phyloP scores from a whole-genome alignment of 768 basidiomycete genomes.

The Mycena vitilis region DNA sequence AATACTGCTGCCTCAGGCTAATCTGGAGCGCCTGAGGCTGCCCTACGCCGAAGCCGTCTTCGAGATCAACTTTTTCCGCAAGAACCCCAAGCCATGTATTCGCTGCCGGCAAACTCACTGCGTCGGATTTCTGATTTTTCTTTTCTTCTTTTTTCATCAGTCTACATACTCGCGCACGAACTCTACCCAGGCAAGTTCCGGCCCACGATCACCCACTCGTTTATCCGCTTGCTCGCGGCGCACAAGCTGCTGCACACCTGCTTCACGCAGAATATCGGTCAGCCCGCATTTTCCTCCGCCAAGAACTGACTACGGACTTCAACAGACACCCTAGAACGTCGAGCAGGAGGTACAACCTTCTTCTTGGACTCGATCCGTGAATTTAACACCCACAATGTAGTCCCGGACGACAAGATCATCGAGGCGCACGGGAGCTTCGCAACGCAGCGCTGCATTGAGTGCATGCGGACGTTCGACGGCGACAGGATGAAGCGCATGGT shows the following conservation, averaged over 20 bases:
- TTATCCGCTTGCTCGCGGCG: conserved; percentile 82
- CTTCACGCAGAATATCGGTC: conserved; percentile 65
- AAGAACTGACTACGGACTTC: background rate
- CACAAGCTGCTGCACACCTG: conserved; percentile 78
- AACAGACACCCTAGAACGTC: conserved; percentile 85
- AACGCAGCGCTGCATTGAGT: conserved; percentile 83
- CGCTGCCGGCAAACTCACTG: too few species aligned
- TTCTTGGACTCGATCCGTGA: background rate
- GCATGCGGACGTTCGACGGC: conserved; percentile 67
- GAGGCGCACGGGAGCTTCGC: conserved; percentile 99
- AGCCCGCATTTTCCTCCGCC: background rate
- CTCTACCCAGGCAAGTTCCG: conserved; percentile 91
- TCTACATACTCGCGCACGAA: conserved; percentile 93
- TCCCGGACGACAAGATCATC: conserved; percentile 79
- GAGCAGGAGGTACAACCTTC: conserved; percentile 61
- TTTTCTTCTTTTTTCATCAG: conserved; percentile 44
- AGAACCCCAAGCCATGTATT: conserved; percentile 82
- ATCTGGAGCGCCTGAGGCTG: conserved; percentile 78
- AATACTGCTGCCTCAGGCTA: conserved; percentile 60
- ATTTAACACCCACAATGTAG: conserved; percentile 28
- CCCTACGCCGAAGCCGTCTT: conserved; percentile 98
- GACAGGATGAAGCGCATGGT: conserved; percentile 77
- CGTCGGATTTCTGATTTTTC: too few species aligned
- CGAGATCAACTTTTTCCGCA: conserved; percentile 86
- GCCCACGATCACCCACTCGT: conserved; percentile 91